Conservation (phyloP, 1,139 yeast species). For the Maudiozyma humilis region DNA sequence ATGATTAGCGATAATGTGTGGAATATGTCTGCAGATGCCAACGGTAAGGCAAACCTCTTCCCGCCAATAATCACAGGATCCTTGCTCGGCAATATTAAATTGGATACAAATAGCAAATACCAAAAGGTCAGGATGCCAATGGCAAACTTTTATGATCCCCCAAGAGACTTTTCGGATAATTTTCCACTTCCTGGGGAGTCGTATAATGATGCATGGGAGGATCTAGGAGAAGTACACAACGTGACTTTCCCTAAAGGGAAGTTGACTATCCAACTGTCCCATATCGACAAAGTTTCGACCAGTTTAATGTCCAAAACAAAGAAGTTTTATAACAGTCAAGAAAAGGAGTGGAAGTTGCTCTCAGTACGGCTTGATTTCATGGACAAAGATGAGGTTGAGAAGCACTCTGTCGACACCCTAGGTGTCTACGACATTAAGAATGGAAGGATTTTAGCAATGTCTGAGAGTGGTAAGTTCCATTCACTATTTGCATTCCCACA, state of each 20-base stretch:
- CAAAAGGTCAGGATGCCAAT: conserved; percentile 25
- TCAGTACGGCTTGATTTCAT: conserved; percentile 27
- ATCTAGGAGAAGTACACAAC: conserved; percentile 22
- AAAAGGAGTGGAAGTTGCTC: conserved; percentile 29
- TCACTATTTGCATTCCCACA: conserved; percentile 43
- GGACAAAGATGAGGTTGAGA: conserved; percentile 38
- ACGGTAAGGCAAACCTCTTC: conserved; percentile 11
- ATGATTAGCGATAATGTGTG: conserved; percentile 22
- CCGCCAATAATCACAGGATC: conserved; percentile 29
- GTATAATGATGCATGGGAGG: conserved; percentile 19
- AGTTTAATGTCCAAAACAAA: conserved; percentile 13
- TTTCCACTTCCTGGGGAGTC: conserved; percentile 24
- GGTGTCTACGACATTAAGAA: conserved; percentile 67
- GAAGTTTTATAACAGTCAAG: conserved; percentile 26
- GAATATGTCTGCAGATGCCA: conserved; percentile 11
- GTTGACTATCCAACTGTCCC: conserved; percentile 21
- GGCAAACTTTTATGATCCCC: conserved; percentile 25
- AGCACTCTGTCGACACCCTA: conserved; percentile 41
- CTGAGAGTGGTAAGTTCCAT: conserved; percentile 66
- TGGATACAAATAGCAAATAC: conserved; percentile 17
- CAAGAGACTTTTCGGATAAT: conserved; percentile 22
- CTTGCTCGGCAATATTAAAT: conserved; percentile 21
- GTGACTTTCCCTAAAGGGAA: conserved; percentile 28
- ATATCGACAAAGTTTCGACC: conserved; percentile 22
- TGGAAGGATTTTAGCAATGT: conserved; percentile 58